phyloP scores from a whole-genome alignment of 345 rosid genomes.

The Dovyalis caffra region DNA sequence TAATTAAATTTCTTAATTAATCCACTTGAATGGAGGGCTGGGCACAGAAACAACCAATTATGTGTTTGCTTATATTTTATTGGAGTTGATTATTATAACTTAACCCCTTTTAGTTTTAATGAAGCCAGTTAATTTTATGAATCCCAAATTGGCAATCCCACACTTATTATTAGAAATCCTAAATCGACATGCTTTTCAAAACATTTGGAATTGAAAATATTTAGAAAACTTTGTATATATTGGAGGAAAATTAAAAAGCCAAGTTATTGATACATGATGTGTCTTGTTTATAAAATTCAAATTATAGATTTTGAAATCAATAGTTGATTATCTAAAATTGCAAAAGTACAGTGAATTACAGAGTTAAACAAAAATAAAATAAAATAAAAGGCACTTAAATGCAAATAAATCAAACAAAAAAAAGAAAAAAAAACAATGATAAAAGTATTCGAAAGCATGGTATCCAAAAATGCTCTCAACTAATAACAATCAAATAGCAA shows the following conservation, averaged over 20 bases:
- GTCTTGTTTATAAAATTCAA: no score
- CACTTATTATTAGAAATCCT: no score
- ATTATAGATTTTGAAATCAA: background rate
- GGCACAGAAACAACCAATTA: no score
- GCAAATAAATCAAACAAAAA: background rate
- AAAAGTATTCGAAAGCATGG: background rate
- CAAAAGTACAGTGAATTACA: background rate
- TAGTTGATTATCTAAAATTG: background rate
- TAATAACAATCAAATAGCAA: constrained; percentile 10
- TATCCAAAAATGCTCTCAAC: background rate
- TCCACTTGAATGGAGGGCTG: no score
- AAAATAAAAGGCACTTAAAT: background rate
- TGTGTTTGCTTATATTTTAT: no score
- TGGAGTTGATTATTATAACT: background rate
- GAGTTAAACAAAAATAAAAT: background rate
- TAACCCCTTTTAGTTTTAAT: background rate
- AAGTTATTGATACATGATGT: background rate
- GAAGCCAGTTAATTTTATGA: background rate
- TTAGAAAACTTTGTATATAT: no score
- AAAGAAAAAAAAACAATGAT: background rate
- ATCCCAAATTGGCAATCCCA: background rate
- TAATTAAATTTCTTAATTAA: no score
- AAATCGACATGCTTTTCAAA: no score
- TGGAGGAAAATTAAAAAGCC: no score
- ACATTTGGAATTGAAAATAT: no score